Conservation (phyloP, 192 early-diverging fungal genomes). For the Rhizoclosmatium globosum region DNA sequence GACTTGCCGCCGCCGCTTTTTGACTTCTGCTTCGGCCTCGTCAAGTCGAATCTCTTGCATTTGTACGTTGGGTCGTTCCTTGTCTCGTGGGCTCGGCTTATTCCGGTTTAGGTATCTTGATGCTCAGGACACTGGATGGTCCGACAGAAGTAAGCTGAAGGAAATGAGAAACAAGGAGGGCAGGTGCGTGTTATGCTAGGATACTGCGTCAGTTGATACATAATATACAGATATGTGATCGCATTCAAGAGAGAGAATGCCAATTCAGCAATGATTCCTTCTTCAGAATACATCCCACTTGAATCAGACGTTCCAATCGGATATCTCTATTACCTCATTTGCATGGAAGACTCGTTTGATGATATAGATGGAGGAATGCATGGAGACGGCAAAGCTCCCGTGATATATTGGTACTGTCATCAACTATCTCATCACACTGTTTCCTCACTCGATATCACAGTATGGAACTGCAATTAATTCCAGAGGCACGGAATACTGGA, state of each 20-base stretch:
- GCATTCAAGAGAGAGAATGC: conserved; percentile 27
- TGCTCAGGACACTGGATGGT: conserved; percentile 73
- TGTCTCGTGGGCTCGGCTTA: conserved; percentile 1
- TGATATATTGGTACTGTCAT: conserved; percentile 69
- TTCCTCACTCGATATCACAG: conserved; percentile 40
- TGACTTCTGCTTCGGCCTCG: conserved; percentile 61
- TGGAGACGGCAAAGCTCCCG: conserved; percentile 42
- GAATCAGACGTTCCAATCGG: conserved; percentile 51
- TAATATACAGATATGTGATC: conserved; percentile 57
- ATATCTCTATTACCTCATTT: conserved; percentile 69
- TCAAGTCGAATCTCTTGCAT: conserved; percentile 61
- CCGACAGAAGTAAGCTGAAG: conserved; percentile 57
- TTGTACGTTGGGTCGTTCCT: not conserved
- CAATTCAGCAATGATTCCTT: conserved; percentile 1
- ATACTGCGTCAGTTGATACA: not conserved
- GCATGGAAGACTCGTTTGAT: conserved; percentile 69
- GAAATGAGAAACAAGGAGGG: conserved; percentile 66
- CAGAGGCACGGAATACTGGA: conserved; percentile 54
- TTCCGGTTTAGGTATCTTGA: conserved; percentile 57
- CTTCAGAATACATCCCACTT: conserved; percentile 6
- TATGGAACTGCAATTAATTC: conserved; percentile 70
- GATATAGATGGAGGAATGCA: conserved; percentile 51
- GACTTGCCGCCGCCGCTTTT: conserved; percentile 47
- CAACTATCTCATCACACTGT: not conserved
- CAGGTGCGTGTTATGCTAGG: not conserved